A percentile compares a stretch with the other conserved stretches of the same genome.
phyloP scores from a whole-genome alignment of 192 early-diverging fungal species.

The Umbelopsis vinacea region DNA sequence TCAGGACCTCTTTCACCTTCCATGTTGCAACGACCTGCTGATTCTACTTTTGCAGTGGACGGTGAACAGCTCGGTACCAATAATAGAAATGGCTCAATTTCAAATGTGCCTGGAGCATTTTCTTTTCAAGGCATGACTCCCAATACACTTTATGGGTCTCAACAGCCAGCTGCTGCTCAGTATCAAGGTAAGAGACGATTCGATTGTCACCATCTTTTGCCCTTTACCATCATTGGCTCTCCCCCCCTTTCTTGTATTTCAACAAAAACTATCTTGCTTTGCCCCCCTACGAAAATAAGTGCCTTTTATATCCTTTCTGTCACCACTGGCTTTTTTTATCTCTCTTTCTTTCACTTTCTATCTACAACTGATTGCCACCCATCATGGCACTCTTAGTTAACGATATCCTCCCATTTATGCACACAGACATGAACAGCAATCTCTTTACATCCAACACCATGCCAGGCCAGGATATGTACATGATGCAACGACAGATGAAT shows the following conservation, averaged over 20 bases:
- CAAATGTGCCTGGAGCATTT: slow-evolving; percentile 11
- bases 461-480: neutral
- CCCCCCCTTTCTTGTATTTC: neutral
- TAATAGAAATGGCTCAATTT: slow-evolving; percentile 12
- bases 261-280: neutral
- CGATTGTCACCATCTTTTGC: too few species aligned
- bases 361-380: neutral
- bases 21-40: slow-evolving; percentile 69
- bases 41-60: neutral
- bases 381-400: slow-evolving; percentile 19
- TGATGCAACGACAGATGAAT: slow-evolving; percentile 10
- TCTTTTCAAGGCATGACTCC: slow-evolving; percentile 19
- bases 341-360: neutral
- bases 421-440: slow-evolving; percentile 11
- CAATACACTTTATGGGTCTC: slow-evolving; percentile 3
- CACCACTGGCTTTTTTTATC: neutral
- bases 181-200: slow-evolving; percentile 14
- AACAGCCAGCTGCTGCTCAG: neutral
- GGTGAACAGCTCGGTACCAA: slow-evolving; percentile 13
- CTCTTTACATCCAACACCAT: neutral
- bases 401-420: slow-evolving; percentile 15
- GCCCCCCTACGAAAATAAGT: neutral
- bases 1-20: slow-evolving; percentile 78
- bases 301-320: neutral
- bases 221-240: too few species aligned